Evolutionary conservation across 2,329 filamentous ascomycete genomes (phyloP), one percentile per base, ranked within the genome.

Genomic region (Arthrobotrys entomopaga): DNA sequence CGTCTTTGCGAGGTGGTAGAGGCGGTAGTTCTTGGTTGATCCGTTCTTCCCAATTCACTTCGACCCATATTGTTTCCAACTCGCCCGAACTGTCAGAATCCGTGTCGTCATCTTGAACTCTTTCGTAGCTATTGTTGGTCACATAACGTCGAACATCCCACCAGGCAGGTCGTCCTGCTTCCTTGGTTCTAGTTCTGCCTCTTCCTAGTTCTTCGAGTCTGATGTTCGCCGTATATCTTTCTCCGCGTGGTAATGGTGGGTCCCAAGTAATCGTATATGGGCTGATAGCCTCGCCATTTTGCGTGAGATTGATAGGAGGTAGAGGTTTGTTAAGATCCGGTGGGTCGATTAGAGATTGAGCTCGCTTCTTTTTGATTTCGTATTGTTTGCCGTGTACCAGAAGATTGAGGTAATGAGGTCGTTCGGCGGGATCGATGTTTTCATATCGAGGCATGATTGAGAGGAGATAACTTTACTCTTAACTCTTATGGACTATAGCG

Each of bases 1-100:
- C 11, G n/a, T 58, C 63, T 40, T 58, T 58, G 16, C 52, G 63
- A 24, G 63, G 63, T 5, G 52, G 53, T 22, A 66, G 15, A 2
- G 63, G 63, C 5, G 63, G 53, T 10, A 66, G 7, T n/a, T 42
- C 24, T 20, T 42, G 42, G 20, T 56, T 57, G 3, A 43, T 2
- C 19, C 63, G 13, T 16, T 49, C 52, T 40, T 66, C 42, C 52
- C 40, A 43, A 26, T 58, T 19, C 0, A 50, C 42, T 6, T 46
- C 19, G 19, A 58, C 34, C 42, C 53, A 66, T 8, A 66, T 42
- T 8, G 52, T 52, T 26, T 56, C 26, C 15, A 58, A 42, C 3
- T 11, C 20, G 15, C n/a, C 26, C 3, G 42, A 15, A 3, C 38
- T 52, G 11, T 58, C 53, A 13, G 53, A 66, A 19, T 11, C 50